A percentile compares a stretch with the other conserved stretches of the same genome.
Conservation (phyloP, 176 grass and related monocot genomes). For the Triticum aestivum region IWGSC_CS_RefSeq_v2.1 NC_057797.1:207979458-207979957, state of each 20-base stretch:
- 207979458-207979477: background rate
- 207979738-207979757: background rate
- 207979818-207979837: slow-evolving; percentile 53
- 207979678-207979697: slow-evolving; percentile 63
- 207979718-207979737: background rate
- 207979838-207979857: slow-evolving; percentile 77
- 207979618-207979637: slow-evolving; percentile 67
- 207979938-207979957: slow-evolving; percentile 83
- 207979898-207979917: slow-evolving; percentile 58
- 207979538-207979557: background rate
- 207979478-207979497: background rate
- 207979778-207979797: slow-evolving; percentile 74
- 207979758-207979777: background rate
- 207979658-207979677: slow-evolving; percentile 69
- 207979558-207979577: slow-evolving; percentile 60
- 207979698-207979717: slow-evolving; percentile 56
- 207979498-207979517: background rate
- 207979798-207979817: slow-evolving; percentile 53
- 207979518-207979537: background rate
- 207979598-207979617: slow-evolving; percentile 48
- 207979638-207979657: slow-evolving; percentile 75
- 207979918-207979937: slow-evolving; percentile 75
- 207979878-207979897: slow-evolving; percentile 45
- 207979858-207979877: slow-evolving; percentile 71
- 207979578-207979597: slow-evolving; percentile 28